Evolutionary conservation across 1,284 basidiomycete species (phyloP).

Genomic region (Rhodotorula glutinis): DNA sequence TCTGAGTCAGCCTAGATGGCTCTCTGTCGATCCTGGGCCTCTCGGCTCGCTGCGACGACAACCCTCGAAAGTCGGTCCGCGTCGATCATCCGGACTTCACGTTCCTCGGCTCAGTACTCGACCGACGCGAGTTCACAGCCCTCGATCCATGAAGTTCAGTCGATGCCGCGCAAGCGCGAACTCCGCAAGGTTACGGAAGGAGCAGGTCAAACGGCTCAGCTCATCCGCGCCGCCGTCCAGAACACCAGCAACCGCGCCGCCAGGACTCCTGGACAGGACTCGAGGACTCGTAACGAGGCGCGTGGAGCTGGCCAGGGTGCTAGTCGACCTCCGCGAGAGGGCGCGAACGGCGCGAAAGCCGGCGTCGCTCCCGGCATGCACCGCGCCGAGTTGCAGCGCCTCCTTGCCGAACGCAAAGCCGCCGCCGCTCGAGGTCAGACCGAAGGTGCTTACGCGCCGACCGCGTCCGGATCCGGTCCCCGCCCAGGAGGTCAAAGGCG

Average conservation of each 20-base stretch:
- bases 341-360: too few species aligned
- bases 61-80: constrained; percentile 11
- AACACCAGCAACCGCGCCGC: constrained; percentile 5
- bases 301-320: neutral
- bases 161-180: constrained; percentile 10
- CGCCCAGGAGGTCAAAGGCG: neutral
- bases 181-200: constrained; percentile 22
- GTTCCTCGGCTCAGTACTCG: neutral
- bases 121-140: neutral
- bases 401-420: constrained; percentile 1
- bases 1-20: neutral
- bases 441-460: neutral
- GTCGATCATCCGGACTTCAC: neutral
- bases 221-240: constrained; percentile 21
- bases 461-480: neutral
- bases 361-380: constrained; percentile 4
- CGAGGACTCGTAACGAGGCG: too few species aligned
- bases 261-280: too few species aligned
- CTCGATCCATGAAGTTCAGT: constrained; percentile 5
- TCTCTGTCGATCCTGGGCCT: constrained; percentile 1
- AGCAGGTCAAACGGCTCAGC: constrained; percentile 16
- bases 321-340: neutral
- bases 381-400: constrained; percentile 5
- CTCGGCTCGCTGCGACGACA: neutral
- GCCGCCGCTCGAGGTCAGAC: constrained; percentile 1